Percentiles rank a stretch among this genome's conserved stretches.
These are phyloP conservation scores for Erysimum cheiri DNA, from an alignment of 441 rosid species.

Conservation along the genomic window DNA sequence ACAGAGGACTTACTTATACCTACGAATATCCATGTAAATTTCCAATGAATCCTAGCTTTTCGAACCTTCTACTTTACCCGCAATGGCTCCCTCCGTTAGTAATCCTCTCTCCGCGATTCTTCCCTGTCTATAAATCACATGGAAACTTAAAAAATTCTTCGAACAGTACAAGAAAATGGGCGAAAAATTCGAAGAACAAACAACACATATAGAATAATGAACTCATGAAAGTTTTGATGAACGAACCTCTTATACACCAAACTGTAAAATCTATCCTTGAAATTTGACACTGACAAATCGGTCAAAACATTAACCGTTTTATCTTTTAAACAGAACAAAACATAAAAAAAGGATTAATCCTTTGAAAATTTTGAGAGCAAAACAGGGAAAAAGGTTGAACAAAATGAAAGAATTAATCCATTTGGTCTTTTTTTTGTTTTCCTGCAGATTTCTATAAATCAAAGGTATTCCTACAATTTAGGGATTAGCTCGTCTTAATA, in stretches of 20 bases:
- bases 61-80: constrained; percentile 14
- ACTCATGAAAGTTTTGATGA: constrained; percentile 15
- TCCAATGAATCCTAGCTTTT: constrained; percentile 22
- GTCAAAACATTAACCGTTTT: constrained; percentile 5
- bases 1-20: constrained; percentile 31
- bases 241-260: constrained; percentile 21
- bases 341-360: constrained; percentile 8
- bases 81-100: constrained; percentile 5
- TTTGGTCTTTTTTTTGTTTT: constrained; percentile 3
- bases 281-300: constrained; percentile 21
- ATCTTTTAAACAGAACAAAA: not conserved
- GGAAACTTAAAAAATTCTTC: not conserved
- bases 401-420: constrained; percentile 31
- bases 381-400: constrained; percentile 29
- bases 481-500: constrained; percentile 38
- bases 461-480: constrained; percentile 39
- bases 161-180: not conserved
- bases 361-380: constrained; percentile 16
- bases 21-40: constrained; percentile 36
- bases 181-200: not conserved
- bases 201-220: not conserved
- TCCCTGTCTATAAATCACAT: constrained; percentile 8
- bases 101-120: constrained; percentile 18
- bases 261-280: constrained; percentile 11
- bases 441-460: constrained; percentile 29